Evolutionary conservation across 805 yeast species (phyloP).

Genomic region (Saccharomycodes ludwigii): DNA sequence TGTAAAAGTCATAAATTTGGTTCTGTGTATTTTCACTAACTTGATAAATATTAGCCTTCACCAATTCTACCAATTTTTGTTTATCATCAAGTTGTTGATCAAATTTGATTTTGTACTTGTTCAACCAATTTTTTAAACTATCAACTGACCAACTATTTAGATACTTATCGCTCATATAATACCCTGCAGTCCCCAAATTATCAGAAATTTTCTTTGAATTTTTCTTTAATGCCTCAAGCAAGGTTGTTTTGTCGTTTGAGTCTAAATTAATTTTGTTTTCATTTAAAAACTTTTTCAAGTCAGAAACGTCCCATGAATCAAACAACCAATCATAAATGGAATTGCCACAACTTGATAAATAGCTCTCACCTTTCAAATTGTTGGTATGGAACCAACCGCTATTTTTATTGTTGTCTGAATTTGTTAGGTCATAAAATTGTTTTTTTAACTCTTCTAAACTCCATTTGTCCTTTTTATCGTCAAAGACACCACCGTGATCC

Average conservation of each 20-base stretch:
- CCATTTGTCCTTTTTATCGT: no score
- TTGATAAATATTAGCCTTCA: constrained; percentile 33
- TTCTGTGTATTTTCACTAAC: constrained; percentile 29
- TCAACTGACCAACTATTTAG: constrained; percentile 41
- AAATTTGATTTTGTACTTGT: constrained; percentile 29
- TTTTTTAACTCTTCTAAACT: constrained; percentile 16
- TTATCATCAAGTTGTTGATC: constrained; percentile 28
- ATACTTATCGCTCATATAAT: constrained; percentile 39
- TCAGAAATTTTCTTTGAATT: constrained; percentile 30
- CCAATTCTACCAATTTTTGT: constrained; percentile 33
- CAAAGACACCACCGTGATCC: constrained; percentile 16
- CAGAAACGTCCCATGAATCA: constrained; percentile 30
- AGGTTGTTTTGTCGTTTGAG: constrained; percentile 13
- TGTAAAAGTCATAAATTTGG: constrained; percentile 27
- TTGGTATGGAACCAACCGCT: neutral
- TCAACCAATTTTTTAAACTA: constrained; percentile 38
- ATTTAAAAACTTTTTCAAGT: constrained; percentile 24
- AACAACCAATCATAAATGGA: constrained; percentile 34
- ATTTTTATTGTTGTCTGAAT: neutral
- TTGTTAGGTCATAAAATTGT: constrained; percentile 11
- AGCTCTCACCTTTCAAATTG: neutral
- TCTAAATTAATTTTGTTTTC: constrained; percentile 21
- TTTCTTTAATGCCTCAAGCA: constrained; percentile 29
- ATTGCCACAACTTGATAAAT: neutral
- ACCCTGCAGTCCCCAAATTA: constrained; percentile 27